These are phyloP conservation scores for Platismatia glauca DNA, from an alignment of 495 filamentous ascomycete genomes.

Conservation along the genomic window DNA sequence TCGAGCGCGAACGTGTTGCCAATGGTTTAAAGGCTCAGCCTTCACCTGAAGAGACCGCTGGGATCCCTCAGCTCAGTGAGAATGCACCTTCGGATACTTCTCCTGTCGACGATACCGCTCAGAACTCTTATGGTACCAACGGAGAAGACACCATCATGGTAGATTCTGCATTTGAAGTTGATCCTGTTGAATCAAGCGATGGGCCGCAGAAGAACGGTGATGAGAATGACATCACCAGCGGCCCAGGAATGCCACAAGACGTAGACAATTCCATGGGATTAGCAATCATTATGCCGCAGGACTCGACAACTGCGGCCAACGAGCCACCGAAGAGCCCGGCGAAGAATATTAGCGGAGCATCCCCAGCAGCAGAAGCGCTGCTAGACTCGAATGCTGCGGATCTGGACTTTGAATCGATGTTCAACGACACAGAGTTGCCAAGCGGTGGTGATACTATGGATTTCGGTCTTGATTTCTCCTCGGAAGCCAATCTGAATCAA, in stretches of 20 bases:
- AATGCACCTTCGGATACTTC: not conserved
- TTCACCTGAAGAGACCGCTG: not conserved
- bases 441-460: constrained; percentile 35
- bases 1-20: constrained; percentile 19
- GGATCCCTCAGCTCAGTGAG: not conserved
- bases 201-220: not conserved
- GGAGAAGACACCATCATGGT: not conserved
- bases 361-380: not conserved
- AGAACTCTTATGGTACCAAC: not conserved
- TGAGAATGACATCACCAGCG: not conserved
- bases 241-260: constrained; percentile 18
- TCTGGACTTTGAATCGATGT: constrained; percentile 23
- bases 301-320: not conserved
- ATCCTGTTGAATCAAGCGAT: not conserved
- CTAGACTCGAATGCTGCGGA: constrained; percentile 7
- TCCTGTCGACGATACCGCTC: not conserved
- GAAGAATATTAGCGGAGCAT: not conserved
- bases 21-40: constrained; percentile 6
- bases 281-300: constrained; percentile 13
- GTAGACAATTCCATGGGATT: constrained; percentile 11
- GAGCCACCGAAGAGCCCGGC: not conserved
- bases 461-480: constrained; percentile 40
- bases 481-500: constrained; percentile 38
- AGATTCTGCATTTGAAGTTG: not conserved
- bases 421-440: constrained; percentile 25